A percentile compares a stretch with the other conserved stretches of the same genome.
Conservation (phyloP, 768 basidiomycete genomes). For the Lactarius sp. region DNA sequence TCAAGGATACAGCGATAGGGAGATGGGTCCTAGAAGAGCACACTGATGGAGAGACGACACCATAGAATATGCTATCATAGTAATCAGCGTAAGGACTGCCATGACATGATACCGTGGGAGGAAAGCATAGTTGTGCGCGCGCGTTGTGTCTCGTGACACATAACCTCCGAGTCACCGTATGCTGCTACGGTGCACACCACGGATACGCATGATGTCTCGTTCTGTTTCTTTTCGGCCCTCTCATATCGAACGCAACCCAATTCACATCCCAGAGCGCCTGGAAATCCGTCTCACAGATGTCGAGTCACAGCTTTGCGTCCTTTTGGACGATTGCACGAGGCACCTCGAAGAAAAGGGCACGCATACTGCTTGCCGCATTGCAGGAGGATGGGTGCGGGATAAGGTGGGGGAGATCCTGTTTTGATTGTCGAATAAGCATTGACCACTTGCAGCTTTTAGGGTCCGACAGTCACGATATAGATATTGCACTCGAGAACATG, state of each 20-base stretch:
- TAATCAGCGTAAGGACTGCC: too few species aligned
- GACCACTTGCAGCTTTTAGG: constrained; percentile 59
- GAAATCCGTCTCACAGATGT: constrained; percentile 55
- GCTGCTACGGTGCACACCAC: background rate
- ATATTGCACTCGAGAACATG: constrained; percentile 83
- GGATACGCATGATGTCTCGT: constrained; percentile 30
- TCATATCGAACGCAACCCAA: constrained; percentile 28
- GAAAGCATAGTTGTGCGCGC: too few species aligned
- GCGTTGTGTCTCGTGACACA: background rate
- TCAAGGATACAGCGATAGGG: too few species aligned
- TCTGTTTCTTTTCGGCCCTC: constrained; percentile 9
- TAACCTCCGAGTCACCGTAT: background rate
- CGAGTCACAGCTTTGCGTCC: constrained; percentile 64
- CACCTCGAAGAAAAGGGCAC: constrained; percentile 50
- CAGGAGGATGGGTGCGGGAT: constrained; percentile 98
- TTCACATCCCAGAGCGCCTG: constrained; percentile 32
- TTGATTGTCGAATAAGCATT: background rate
- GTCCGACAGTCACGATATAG: constrained; percentile 82
- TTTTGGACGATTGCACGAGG: constrained; percentile 76
- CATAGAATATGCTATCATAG: too few species aligned
- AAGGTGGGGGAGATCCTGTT: constrained; percentile 56
- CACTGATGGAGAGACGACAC: too few species aligned
- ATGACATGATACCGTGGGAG: too few species aligned
- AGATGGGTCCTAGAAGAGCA: too few species aligned
- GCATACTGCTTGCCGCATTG: constrained; percentile 75